phyloP scores from a whole-genome alignment of 2,329 filamentous ascomycete genomes.

The Xylariaceae sp. region DNA sequence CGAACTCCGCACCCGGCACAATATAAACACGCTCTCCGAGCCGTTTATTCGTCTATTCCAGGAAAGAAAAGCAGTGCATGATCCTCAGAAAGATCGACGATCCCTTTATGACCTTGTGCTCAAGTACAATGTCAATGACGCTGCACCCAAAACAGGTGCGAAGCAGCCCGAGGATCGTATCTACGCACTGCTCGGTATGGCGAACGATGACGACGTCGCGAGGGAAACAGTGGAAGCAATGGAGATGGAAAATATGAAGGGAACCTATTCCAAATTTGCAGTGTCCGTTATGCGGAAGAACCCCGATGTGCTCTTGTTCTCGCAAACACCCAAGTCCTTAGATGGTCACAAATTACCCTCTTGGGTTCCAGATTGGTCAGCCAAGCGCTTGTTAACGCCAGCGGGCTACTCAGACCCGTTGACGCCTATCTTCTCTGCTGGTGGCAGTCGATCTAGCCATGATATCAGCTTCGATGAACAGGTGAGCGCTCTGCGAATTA shows the following conservation, averaged over 20 bases:
- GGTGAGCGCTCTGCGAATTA: constrained; percentile 19
- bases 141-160: constrained; percentile 32
- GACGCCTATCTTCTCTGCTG: constrained; percentile 34
- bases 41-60: constrained; percentile 37
- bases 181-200: constrained; percentile 41
- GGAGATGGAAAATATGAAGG: background rate
- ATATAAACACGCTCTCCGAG: constrained; percentile 28
- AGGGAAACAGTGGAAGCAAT: background rate
- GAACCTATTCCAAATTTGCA: constrained; percentile 3
- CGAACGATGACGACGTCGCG: constrained; percentile 28
- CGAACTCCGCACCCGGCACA: constrained; percentile 26
- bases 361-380: constrained; percentile 45
- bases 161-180: constrained; percentile 40
- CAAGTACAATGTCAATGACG: constrained; percentile 39
- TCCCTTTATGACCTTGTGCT: constrained; percentile 37
- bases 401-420: constrained; percentile 31
- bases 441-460: constrained; percentile 8
- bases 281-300: constrained; percentile 31
- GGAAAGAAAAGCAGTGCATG: constrained; percentile 42
- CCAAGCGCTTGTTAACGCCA: constrained; percentile 27
- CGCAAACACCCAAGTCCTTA: constrained; percentile 32
- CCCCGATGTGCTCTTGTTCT: constrained; percentile 39
- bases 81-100: constrained; percentile 2
- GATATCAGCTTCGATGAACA: constrained; percentile 10
- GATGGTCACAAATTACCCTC: constrained; percentile 31